Evolutionary conservation across 164 flowering plant genomes (phyloP), one percentile per base, ranked within the genome.

Genomic region (Magnolia changhungtana): DNA sequence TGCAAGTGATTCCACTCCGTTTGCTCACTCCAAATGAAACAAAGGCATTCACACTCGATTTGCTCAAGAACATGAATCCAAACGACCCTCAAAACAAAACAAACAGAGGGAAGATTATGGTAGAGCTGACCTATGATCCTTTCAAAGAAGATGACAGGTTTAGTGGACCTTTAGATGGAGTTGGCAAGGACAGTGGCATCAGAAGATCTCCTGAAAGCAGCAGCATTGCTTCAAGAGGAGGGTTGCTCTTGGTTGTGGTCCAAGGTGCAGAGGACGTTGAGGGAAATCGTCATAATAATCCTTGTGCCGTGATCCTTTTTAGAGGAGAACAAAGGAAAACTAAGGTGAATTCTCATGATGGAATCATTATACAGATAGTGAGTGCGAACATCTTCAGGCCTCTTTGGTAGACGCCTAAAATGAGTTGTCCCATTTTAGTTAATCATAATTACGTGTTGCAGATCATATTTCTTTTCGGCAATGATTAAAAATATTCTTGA

Each of bases 271-370:
- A 85, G 76, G 87, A 88, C 78, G 86, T 93, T 66, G 95, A 93
- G 71, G 98, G 98, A 72, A 84, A 82, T 78, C 69, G 66, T 69
- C 93, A 91, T 76, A 90, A 73, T 55, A 93, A 91, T 66, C 98
- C 96, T 8, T 90, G 82, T 78, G 96, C 85, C 19, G 19, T 80
- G 11, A 13, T 93, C 59, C 70, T 84, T 50, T 88, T 87, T n/a
- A 88, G 82, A 81, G 98, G 98, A 51, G 96, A 91, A 74, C 24
- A 75, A 77, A 87, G 81, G 80, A 88, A 84, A 85, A 90, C 95
- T 6, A 90, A 89, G 95, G 98, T 89, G 73, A 78, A 5, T 21
- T 20, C 61, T 72, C 16, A 1, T 29, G 45, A 37, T 37, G 45
- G 45, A 37, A 37, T 37, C 18, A 55, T 55, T 55, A 3, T 9